These are phyloP conservation scores for Capsicum pubescens DNA, from an alignment of 257 asterid genomes.

Conservation along the genomic window DNA sequence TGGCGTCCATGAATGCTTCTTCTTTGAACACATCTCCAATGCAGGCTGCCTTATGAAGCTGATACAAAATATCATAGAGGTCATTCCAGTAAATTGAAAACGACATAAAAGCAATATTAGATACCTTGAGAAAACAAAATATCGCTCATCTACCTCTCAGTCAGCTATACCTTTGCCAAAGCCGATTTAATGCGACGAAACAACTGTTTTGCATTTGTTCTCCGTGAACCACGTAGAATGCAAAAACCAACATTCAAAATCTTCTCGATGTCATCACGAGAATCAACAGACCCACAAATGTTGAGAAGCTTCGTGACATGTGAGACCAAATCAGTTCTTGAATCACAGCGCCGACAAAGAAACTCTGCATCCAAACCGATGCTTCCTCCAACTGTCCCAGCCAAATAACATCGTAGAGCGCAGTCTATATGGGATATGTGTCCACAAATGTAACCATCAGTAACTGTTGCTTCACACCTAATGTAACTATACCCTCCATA, in stretches of 20 bases:
- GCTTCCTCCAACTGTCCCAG: conserved; percentile 85
- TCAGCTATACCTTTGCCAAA: conserved; percentile 65
- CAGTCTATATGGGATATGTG: conserved; percentile 81
- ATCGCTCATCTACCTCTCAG: conserved; percentile 40
- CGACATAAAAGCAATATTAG: conserved; percentile 29
- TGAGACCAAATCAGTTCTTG: conserved; percentile 68
- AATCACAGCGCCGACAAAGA: conserved; percentile 87
- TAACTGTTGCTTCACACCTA: conserved; percentile 66
- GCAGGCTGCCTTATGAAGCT: conserved; percentile 65
- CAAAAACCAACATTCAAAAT: conserved; percentile 56
- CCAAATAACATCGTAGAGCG: conserved; percentile 78
- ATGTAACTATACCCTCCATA: conserved; percentile 52
- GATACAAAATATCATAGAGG: conserved; percentile 42
- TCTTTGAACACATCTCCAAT: conserved; percentile 56
- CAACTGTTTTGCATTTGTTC: conserved; percentile 56
- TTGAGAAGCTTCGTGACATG: conserved; percentile 59
- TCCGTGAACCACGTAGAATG: conserved; percentile 60
- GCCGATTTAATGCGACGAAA: conserved; percentile 54
- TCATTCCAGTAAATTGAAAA: conserved; percentile 32
- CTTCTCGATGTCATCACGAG: conserved; percentile 54
- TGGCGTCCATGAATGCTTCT: conserved; percentile 42
- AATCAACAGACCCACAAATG: conserved; percentile 54
- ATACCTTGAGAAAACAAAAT: conserved; percentile 31
- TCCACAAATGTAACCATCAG: conserved; percentile 58
- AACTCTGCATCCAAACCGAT: conserved; percentile 84